Conservation (phyloP, 164 flowering plant genomes). For the Kingdonia uniflora region DNA sequence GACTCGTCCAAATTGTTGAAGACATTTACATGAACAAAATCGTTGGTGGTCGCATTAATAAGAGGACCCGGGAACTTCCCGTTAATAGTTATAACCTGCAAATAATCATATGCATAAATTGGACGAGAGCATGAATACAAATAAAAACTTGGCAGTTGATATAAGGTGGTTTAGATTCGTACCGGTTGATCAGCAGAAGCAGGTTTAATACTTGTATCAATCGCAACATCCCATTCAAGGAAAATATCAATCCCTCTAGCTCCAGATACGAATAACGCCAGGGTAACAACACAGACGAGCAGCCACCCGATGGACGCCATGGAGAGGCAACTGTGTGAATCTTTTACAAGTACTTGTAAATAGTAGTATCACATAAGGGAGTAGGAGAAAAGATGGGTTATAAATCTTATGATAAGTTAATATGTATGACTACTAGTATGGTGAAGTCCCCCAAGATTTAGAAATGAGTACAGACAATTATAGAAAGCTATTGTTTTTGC, state of each 20-base stretch:
- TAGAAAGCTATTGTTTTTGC: no score
- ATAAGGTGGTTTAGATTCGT: background rate
- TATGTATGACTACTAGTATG: no score
- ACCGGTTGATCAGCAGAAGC: constrained; percentile 28
- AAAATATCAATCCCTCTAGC: constrained; percentile 30
- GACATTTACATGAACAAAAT: constrained; percentile 40
- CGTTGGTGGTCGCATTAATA: constrained; percentile 58
- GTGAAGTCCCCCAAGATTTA: no score
- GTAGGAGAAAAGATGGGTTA: no score
- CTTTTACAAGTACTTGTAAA: no score
- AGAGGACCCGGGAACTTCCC: constrained; percentile 66
- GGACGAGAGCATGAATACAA: background rate
- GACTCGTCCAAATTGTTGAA: constrained; percentile 57
- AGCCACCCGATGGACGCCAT: no score
- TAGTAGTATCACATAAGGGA: no score
- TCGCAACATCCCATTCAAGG: constrained; percentile 45
- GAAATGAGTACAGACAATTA: no score
- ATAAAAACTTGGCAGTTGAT: background rate
- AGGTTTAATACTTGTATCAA: constrained; percentile 22
- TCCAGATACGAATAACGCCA: constrained; percentile 11
- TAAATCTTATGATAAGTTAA: no score
- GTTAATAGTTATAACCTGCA: constrained; percentile 62
- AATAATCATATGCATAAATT: background rate
- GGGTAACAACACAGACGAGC: constrained; percentile 2
- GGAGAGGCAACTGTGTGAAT: no score